Percentiles rank a stretch among this genome's conserved stretches.
Conservation (phyloP, 306 rosid species). For the Datisca glomerata region DNA sequence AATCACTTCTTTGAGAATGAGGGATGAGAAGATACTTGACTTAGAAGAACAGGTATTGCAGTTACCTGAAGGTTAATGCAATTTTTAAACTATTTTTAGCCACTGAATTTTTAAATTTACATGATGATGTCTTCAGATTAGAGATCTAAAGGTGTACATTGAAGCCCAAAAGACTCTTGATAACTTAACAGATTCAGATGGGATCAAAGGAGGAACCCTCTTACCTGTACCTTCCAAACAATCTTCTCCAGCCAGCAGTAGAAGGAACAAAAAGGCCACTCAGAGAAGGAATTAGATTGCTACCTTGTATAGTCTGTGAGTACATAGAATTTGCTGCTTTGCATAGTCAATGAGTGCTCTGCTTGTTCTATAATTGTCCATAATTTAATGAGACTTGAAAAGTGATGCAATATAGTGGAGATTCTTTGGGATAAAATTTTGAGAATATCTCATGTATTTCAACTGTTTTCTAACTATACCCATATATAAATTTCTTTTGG, state of each 20-base stretch:
- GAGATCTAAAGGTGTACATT: slow-evolving; percentile 65
- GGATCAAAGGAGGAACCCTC: slow-evolving; percentile 69
- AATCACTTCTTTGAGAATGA: slow-evolving; percentile 26
- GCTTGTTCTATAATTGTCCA: no score
- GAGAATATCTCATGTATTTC: no score
- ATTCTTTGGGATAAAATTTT: no score
- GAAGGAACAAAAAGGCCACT: slow-evolving; percentile 46
- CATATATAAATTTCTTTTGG: no score
- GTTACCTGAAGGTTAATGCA: neutral
- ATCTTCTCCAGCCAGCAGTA: slow-evolving; percentile 38
- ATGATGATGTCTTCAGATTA: slow-evolving; percentile 37
- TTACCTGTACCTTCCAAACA: slow-evolving; percentile 60
- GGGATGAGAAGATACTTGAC: slow-evolving; percentile 52
- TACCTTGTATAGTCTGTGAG: no score
- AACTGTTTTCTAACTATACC: no score
- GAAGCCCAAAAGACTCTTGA: slow-evolving; percentile 68
- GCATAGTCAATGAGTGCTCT: no score
- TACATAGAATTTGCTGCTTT: no score
- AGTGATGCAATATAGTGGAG: no score
- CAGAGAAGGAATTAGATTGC: slow-evolving; percentile 63
- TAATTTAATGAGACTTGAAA: no score
- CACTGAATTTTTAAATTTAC: neutral
- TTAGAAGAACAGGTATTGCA: slow-evolving; percentile 83
- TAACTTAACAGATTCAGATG: slow-evolving; percentile 52
- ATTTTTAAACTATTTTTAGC: neutral